Evolutionary conservation across 345 rosid genomes (phyloP), one percentile per base, ranked within the genome.

Genomic region (Mallotus nudiflorus): DNA sequence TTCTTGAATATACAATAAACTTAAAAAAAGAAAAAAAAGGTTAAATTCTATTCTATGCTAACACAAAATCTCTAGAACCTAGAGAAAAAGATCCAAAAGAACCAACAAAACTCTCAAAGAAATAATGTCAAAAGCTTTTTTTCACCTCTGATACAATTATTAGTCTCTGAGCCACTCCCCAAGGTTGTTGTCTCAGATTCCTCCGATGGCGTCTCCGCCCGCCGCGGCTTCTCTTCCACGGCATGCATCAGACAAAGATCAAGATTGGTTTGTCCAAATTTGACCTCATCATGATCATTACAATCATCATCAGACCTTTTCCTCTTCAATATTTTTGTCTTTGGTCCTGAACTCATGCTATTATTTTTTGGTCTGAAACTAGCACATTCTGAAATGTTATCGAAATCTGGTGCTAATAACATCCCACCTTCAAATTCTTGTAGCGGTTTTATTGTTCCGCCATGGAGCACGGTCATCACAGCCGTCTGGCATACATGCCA

Each of bases 401-500:
- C 80, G 0, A 59, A 18, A 4, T 76, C 80, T 8, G 72, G 55
- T 6, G 62, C 33, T 25, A 65, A 51, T 10, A 29, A 25, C 4
- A 29, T 33, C 4, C 74, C 62, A 4, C 62, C 66, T 49, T 69
- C 33, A 40, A 71, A 52, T 78, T 80, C 83, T 20, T 85, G 85
- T 6, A 74, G 63, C 13, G 90, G 84, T 14, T 73, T 77, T 66
- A 86, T 72, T 27, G 80, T 50, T 31, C 96, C 89, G 19, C 90
- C 90, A 27, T 78, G 83, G 0, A 89, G 85, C 69, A 89, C 88
- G 6, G 88, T 87, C 73, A 79, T 81, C 44, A 84, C 85, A n/a
- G 88, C 90, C 48, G 84, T 69, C 73, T 86, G 90, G 57, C 92
- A 85, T 1, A 80, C 48, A 54, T 49, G 76, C 96, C 96, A 89